A percentile compares a stretch with the other conserved stretches of the same genome.
These are phyloP conservation scores for Ophiostoma perfectum DNA, from an alignment of 2,329 filamentous ascomycete genomes.

Conservation along the genomic window DNA sequence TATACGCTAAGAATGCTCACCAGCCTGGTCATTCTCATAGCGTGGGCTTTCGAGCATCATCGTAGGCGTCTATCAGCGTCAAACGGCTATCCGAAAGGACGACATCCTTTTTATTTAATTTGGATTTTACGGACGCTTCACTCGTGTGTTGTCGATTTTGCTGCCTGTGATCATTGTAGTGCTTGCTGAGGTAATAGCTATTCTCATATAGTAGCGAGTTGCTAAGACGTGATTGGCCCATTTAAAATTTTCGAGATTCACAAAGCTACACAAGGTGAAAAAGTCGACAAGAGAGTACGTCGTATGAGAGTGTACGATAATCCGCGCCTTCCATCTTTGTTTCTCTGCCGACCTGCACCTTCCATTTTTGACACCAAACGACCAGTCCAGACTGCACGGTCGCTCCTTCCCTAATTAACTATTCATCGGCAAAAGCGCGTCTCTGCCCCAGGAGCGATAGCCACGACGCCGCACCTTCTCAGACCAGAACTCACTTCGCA, in stretches of 20 bases:
- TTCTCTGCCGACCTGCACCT: neutral
- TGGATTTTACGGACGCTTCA: too few relatives aligned
- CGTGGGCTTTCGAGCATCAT: too few relatives aligned
- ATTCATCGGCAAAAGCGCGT: neutral
- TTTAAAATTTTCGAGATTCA: constrained; percentile 7
- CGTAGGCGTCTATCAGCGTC: too few relatives aligned
- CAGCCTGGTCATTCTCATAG: too few relatives aligned
- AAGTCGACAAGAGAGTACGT: neutral
- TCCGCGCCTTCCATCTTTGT: neutral
- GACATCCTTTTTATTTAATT: too few relatives aligned
- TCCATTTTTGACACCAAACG: neutral
- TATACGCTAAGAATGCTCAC: too few relatives aligned
- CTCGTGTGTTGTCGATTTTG: neutral
- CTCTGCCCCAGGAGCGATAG: neutral
- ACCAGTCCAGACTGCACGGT: neutral
- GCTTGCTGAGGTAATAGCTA: constrained; percentile 2
- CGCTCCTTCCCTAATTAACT: neutral
- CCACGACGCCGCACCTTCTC: neutral
- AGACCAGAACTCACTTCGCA: neutral
- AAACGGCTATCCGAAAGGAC: too few relatives aligned
- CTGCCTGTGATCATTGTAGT: neutral
- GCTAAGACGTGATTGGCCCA: neutral
- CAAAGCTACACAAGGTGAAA: constrained; percentile 13
- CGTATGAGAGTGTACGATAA: neutral
- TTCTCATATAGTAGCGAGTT: neutral